Base-by-base conservation (phyloP, 352 stramenopile genomes). In the Pythium insidiosum region DNA sequence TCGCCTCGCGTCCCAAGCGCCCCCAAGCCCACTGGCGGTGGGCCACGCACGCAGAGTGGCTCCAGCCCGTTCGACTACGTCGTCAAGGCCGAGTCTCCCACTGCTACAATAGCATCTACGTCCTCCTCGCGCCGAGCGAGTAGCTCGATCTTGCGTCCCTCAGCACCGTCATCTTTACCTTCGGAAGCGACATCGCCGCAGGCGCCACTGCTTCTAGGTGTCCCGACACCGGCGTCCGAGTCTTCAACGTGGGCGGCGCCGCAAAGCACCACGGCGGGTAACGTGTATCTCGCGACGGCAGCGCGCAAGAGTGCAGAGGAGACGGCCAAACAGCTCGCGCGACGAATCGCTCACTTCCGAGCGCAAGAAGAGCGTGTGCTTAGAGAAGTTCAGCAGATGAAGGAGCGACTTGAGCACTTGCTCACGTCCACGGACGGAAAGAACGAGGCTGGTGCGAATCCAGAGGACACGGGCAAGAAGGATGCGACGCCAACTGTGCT, bases 281-380 rank as follows among this genome's bases (percentile, higher is more conserved):
- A 56, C 48, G 60, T 84, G 13, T 82, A 80, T 23, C 59, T 61
- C 23, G 57, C 57, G 9, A 59, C 75, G 49, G 53, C 50, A 22
- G 64, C 69, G 9, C 61, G 69, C n/a, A 85, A 82, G 54, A 62
- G 47, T 18, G 69, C 72, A 0, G 72, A 85, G 43, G 60, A 78
- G 28, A 55, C 50, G 10, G 69, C 66, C 12, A 61, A 69, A 47
- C 64, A 78, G 13, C 41, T 85, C 19, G 50, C 67, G 9, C 44
- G 72, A 2, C 61, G 72, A 0, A 78, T 84, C 31, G 57, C 72
- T 6, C 63, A 78, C 38, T 82, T 71, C 24, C 67, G 69, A 20
- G 35, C 51, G 1, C 66, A 82, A 23, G 72, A 85, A 54, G 69
- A 82, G 30, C 63, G 59, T 15, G 65, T 68, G n/a, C 47, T 82